These are phyloP conservation scores for Rhynchosporium agropyri DNA, from an alignment of 2,329 filamentous ascomycete species.

Conservation along the genomic window DNA sequence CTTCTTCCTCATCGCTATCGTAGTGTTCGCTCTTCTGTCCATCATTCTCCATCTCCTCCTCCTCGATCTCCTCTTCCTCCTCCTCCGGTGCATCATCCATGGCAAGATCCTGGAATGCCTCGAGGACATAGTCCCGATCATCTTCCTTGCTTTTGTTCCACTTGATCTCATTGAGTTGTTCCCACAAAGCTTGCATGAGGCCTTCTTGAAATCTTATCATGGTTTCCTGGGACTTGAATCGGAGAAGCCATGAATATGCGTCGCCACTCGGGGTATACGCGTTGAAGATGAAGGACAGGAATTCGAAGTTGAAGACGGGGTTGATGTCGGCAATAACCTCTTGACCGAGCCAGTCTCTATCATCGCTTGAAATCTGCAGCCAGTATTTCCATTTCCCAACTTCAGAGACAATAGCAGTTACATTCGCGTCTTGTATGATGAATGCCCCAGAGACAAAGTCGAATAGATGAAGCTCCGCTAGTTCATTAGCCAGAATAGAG, in stretches of 20 bases:
- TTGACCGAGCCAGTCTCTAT: conserved; percentile 85
- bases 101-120: conserved; percentile 91
- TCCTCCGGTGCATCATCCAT: conserved; percentile 77
- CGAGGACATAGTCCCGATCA: conserved; percentile 90
- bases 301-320: conserved; percentile 98
- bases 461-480: conserved; percentile 88
- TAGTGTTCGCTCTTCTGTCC: conserved; percentile 72
- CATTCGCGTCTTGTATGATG: conserved; percentile 55
- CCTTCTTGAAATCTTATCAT: conserved; percentile 90
- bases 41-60: conserved; percentile 60
- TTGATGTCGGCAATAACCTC: conserved; percentile 89
- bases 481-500: conserved; percentile 74
- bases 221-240: conserved; percentile 81
- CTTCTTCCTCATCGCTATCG: conserved; percentile 77
- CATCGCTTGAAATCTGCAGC: conserved; percentile 78
- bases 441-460: conserved; percentile 89
- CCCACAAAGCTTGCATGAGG: conserved; percentile 94
- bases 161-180: conserved; percentile 90
- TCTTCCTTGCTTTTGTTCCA: conserved; percentile 92
- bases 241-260: conserved; percentile 92
- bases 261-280: conserved; percentile 87
- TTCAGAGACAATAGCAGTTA: conserved; percentile 81
- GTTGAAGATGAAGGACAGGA: conserved; percentile 99
- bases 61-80: conserved; percentile 51
- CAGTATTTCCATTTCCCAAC: conserved; percentile 93